Evolutionary conservation across 805 yeast species (phyloP), one percentile per base, ranked within the genome.

Genomic region (Candida patagonica): DNA sequence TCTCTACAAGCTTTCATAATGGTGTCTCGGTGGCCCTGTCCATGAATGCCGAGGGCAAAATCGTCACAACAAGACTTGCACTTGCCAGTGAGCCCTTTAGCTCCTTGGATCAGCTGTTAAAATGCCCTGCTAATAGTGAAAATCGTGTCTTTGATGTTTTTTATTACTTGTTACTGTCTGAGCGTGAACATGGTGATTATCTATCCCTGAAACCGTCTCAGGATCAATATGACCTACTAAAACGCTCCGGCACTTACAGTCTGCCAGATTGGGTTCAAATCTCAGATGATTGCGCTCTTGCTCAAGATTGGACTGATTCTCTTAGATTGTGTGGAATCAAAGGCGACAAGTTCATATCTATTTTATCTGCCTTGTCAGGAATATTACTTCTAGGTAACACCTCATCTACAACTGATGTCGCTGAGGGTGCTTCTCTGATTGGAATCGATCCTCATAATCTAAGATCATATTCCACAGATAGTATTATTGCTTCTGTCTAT

Each of bases 301-400:
- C 66, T 7, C 54, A 56, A 29, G 68, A 63, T 44, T 64, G 69
- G 69, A 50, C 60, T 7, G 63, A 60, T 36, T 59, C 66, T 5
- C 49, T 60, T 13, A 33, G 51, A 2, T 58, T 55, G 33, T 54
- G 64, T 30, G 56, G 65, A 9, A 52, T 62, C 32, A 48, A 49
- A 26, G 58, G 59, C n/a, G 53, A 61, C 21, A 39, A 53, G 10
- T 46, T 58, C 20, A 48, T 63, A 6, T 55, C 61, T 2, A 44
- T 64, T 22, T 44, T 63, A 34, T 48, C 62, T 20, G 46, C 60
- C 2, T 49, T 64, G 8, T 60, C 65, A 20, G 69, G 69, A 12
- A 59, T 64, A 36, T 50, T 64, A 21, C 52, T 64, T 9, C 46
- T 64, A 12, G 65, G 65, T 8, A 61, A 64, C 42, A 45, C 44